Conservation (phyloP, 208 protist genomes). For the Leptomonas pyrrhocoris region DNA sequence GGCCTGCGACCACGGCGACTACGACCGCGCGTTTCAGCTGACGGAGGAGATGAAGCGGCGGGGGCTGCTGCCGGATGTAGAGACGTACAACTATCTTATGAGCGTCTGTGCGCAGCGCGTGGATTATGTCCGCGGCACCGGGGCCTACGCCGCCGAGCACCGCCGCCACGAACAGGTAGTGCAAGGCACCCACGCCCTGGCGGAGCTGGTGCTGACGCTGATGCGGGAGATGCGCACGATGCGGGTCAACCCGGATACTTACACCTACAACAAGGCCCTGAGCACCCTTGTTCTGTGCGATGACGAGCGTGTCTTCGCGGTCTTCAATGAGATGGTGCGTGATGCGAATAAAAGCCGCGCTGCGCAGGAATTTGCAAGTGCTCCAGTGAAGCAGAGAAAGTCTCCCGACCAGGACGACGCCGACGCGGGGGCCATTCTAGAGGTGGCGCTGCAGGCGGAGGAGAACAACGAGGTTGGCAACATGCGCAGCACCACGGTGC, state of each 20-base stretch:
- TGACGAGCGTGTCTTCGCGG: constrained; percentile 69
- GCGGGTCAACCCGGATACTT: constrained; percentile 81
- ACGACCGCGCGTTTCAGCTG: constrained; percentile 88
- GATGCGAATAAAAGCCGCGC: constrained; percentile 10
- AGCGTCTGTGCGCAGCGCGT: constrained; percentile 79
- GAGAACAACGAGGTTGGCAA: constrained; percentile 46
- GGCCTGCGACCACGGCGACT: constrained; percentile 74
- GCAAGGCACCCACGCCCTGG: constrained; percentile 58
- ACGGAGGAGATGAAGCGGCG: constrained; percentile 92
- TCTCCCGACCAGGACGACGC: not conserved
- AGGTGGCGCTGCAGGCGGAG: constrained; percentile 58
- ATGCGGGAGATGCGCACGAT: constrained; percentile 83
- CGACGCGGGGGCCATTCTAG: constrained; percentile 33
- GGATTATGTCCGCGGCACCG: constrained; percentile 76
- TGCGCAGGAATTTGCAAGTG: not conserved
- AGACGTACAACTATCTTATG: constrained; percentile 92
- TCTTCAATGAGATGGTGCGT: constrained; percentile 58
- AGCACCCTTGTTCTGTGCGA: constrained; percentile 61
- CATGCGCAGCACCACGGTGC: constrained; percentile 58
- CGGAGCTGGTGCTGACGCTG: constrained; percentile 72
- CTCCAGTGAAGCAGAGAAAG: not conserved
- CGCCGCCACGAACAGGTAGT: constrained; percentile 69
- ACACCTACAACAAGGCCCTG: constrained; percentile 86
- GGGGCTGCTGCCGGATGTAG: constrained; percentile 82
- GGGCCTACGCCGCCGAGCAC: constrained; percentile 34